These are phyloP conservation scores for Nicotiana sylvestris DNA, from an alignment of 257 asterid species.

Conservation along the genomic window DNA sequence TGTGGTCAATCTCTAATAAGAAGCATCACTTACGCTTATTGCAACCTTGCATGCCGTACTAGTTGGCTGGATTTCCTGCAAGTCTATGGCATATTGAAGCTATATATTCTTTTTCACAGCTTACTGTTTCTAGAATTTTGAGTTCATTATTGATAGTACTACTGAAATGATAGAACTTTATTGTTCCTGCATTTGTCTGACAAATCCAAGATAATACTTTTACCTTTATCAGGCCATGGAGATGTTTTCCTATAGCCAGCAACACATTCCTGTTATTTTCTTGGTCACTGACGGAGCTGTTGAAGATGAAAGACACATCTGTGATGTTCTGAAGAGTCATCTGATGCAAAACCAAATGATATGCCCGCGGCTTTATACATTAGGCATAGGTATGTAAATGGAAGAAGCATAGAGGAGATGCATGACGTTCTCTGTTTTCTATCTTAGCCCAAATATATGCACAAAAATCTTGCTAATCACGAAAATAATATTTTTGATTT, in stretches of 20 bases:
- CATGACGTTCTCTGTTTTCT: neutral
- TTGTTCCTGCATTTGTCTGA: neutral
- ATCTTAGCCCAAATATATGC: neutral
- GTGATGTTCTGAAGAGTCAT: constrained; percentile 51
- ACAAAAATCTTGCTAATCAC: neutral
- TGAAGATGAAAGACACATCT: constrained; percentile 79
- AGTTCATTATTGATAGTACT: neutral
- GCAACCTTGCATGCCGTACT: neutral
- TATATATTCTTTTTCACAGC: neutral
- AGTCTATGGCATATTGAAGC: neutral
- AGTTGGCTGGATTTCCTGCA: neutral
- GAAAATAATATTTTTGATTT: neutral
- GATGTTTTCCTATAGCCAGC: constrained; percentile 54
- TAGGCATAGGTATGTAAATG: constrained; percentile 70
- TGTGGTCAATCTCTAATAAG: neutral
- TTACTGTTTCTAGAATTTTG: neutral
- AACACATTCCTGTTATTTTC: constrained; percentile 56
- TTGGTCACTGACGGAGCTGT: constrained; percentile 97
- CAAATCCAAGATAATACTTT: neutral
- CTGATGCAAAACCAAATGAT: constrained; percentile 36
- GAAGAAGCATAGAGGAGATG: neutral
- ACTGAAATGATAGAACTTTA: neutral
- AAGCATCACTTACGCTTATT: neutral
- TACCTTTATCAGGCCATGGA: constrained; percentile 57
- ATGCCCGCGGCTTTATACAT: constrained; percentile 70